Conservation (phyloP, 2,329 filamentous ascomycete genomes). For the Trichoderma atrobrunneum region DNA sequence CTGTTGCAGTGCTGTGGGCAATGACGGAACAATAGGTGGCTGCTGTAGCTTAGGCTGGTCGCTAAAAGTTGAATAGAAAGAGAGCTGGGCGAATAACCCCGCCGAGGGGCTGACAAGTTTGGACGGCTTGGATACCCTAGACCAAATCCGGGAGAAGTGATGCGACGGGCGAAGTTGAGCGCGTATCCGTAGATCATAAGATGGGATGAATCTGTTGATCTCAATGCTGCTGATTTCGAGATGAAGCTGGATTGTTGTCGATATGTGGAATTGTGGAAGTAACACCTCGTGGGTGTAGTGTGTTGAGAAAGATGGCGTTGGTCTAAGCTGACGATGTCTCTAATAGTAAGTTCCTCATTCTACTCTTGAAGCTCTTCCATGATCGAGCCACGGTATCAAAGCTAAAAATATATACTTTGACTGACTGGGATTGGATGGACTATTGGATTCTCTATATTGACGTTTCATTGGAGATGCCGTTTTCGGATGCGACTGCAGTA, state of each 20-base stretch:
- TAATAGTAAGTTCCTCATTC: neutral
- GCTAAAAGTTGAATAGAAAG: neutral
- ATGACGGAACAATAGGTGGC: neutral
- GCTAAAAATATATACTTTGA: neutral
- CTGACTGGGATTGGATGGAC: neutral
- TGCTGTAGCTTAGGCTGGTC: neutral
- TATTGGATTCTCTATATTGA: neutral
- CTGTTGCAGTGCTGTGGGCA: neutral
- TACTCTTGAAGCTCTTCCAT: neutral
- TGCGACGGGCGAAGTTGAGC: neutral
- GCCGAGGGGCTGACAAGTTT: slow-evolving; percentile 16
- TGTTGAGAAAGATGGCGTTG: neutral
- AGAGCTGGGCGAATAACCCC: slow-evolving; percentile 3
- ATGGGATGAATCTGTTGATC: neutral
- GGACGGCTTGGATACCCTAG: slow-evolving; percentile 7
- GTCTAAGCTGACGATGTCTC: neutral
- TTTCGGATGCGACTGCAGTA: neutral
- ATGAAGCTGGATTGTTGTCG: neutral
- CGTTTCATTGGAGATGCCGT: neutral
- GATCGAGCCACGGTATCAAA: neutral
- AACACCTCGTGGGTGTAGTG: neutral
- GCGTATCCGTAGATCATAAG: neutral
- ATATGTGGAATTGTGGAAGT: neutral
- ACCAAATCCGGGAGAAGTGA: slow-evolving; percentile 1
- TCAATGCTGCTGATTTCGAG: neutral